A percentile compares a stretch with the other conserved stretches of the same genome.
These are phyloP conservation scores for Terfezia boudieri DNA, from an alignment of 495 filamentous ascomycete species.

Conservation along the genomic window DNA sequence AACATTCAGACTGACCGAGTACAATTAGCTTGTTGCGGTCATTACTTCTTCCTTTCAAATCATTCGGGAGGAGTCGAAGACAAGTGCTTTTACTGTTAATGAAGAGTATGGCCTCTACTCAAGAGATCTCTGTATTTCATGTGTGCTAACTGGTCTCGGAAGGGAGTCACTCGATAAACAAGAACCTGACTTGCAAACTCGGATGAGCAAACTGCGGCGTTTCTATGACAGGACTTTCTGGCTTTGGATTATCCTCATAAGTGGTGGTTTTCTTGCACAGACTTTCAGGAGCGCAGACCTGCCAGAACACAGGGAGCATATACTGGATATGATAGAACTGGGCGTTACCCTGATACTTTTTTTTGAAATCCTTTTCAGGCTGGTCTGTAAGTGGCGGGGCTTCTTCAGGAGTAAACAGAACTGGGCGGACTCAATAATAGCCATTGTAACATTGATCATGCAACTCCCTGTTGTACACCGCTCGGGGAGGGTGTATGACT, in stretches of 20 bases:
- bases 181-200: neutral
- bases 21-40: constrained; percentile 54
- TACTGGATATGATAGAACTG: constrained; percentile 42
- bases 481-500: constrained; percentile 58
- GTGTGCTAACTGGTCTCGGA: neutral
- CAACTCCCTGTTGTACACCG: constrained; percentile 61
- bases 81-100: constrained; percentile 72
- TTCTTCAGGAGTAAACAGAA: constrained; percentile 56
- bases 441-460: constrained; percentile 60
- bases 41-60: constrained; percentile 98
- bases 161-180: no score
- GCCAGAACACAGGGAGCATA: constrained; percentile 28
- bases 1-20: neutral
- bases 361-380: constrained; percentile 60
- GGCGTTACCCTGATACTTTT: constrained; percentile 60
- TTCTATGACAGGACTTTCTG: constrained; percentile 48
- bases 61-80: constrained; percentile 83
- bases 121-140: neutral
- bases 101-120: constrained; percentile 25
- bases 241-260: constrained; percentile 65
- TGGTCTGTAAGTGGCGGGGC: constrained; percentile 50
- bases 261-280: constrained; percentile 52
- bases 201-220: constrained; percentile 34
- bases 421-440: constrained; percentile 58
- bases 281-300: constrained; percentile 54